These are phyloP conservation scores for Penicillium egyptiacum DNA, from an alignment of 495 filamentous ascomycete species.

Conservation along the genomic window DNA sequence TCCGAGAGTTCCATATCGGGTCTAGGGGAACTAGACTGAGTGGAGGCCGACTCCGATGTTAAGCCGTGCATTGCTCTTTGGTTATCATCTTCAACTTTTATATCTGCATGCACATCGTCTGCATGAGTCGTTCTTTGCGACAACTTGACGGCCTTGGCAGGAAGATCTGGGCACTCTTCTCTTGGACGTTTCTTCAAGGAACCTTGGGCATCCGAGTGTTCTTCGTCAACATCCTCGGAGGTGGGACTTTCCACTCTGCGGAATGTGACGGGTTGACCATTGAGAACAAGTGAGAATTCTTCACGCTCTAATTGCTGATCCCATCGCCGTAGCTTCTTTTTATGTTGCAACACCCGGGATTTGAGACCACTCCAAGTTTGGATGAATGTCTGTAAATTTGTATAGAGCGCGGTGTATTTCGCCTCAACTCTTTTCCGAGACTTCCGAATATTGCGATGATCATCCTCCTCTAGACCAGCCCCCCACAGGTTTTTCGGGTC, in stretches of 20 bases:
- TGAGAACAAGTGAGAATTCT: slow-evolving; percentile 32
- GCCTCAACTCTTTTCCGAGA: slow-evolving; percentile 17
- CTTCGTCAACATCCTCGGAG: slow-evolving; percentile 2
- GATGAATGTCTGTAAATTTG: slow-evolving; percentile 26
- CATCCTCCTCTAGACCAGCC: slow-evolving; percentile 26
- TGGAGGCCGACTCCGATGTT: slow-evolving; percentile 12
- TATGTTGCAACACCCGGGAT: slow-evolving; percentile 35
- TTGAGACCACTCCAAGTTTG: slow-evolving; percentile 32
- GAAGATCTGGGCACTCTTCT: neutral
- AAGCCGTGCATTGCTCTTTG: neutral
- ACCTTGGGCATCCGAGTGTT: slow-evolving; percentile 1
- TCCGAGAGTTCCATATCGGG: slow-evolving; percentile 5
- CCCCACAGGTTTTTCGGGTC: slow-evolving; percentile 14
- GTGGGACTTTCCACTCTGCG: slow-evolving; percentile 21
- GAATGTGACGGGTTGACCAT: slow-evolving; percentile 30
- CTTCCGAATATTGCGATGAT: slow-evolving; percentile 12
- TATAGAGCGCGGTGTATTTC: slow-evolving; percentile 40
- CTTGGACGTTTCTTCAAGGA: slow-evolving; percentile 2
- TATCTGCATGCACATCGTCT: neutral
- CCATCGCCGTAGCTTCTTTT: slow-evolving; percentile 38
- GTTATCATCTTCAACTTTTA: slow-evolving; percentile 10
- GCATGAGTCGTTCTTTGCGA: neutral
- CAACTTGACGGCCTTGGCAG: neutral
- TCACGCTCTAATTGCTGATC: slow-evolving; percentile 31
- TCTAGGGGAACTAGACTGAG: slow-evolving; percentile 19